Base-by-base conservation (phyloP, 352 stramenopile species). In the Pythium dissotocum region DNA sequence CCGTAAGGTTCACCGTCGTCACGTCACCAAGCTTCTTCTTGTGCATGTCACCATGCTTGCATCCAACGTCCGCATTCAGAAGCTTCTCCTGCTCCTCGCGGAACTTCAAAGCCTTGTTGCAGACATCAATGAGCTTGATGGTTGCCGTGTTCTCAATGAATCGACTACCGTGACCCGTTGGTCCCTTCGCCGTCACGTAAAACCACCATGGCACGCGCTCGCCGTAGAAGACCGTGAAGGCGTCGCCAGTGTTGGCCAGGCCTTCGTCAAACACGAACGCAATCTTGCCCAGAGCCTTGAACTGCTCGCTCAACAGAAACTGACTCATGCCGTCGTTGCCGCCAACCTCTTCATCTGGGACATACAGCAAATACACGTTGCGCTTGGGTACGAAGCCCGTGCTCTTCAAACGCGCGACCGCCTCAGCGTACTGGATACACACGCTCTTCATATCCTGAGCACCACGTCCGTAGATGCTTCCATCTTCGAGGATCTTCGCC, bases 401-500 rank as follows among this genome's bases (percentile, higher is more conserved):
- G 18, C 76, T 33, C 40, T 83, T 90, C 16, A 98, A 71, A 9
- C 78, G 74, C 9, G 86, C 71, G 21, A 99, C 77, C 1, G 94
- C 92, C 62, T 98, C 88, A 18, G 98, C 86, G 69, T 99, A 99
- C 72, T 99, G 97, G 40, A 98, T 86, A 61, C 89, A 97, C 4
- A 99, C 96, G 75, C 90, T 96, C 73, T 98, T 99, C 95, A 98
- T 99, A 72, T 99, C 96, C 73, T 99, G 96, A 4, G 91, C 79
- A 10, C 96, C 96, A 51, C 95, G 85, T 35, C 92, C 95, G 75
- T 98, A 98, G 68, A 99, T 98, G 57, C 84, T 87, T 8, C 89
- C 93, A 69, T 98, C 86, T 58, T 97, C 87, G 24, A 90, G 73
- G 18, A 97, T 76, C 13, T 88, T 95, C 5, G 73, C 79, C 83